These are phyloP conservation scores for Rhynchospora tenuis DNA, from an alignment of 176 grass and related monocot species.

Conservation along the genomic window DNA sequence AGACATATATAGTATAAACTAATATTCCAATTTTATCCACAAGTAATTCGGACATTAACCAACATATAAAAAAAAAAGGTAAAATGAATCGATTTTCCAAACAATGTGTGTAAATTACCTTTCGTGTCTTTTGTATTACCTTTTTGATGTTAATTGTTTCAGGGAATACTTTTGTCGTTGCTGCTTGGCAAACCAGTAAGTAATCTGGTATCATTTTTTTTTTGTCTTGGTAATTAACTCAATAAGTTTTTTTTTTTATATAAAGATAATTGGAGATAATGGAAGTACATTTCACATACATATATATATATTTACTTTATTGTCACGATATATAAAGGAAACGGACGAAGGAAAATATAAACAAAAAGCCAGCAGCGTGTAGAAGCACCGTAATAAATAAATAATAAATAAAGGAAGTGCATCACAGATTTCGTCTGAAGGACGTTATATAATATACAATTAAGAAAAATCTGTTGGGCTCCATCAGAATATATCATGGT, in stretches of 20 bases:
- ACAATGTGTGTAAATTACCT: neutral
- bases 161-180: neutral
- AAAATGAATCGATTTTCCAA: neutral
- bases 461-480: neutral
- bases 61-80: neutral
- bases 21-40: no score
- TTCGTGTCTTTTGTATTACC: neutral
- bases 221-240: neutral
- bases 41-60: neutral
- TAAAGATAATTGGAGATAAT: neutral
- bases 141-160: neutral
- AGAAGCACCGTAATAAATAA: neutral
- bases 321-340: neutral
- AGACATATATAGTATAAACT: no score
- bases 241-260: neutral
- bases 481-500: neutral
- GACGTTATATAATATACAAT: neutral
- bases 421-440: neutral
- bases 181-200: neutral
- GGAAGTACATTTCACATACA: no score
- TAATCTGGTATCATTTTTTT: neutral
- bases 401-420: neutral
- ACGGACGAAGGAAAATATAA: neutral
- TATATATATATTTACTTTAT: no score
- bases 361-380: no score